Conservation (phyloP, 805 yeast genomes). For the Kodamaea leandrae region DNA sequence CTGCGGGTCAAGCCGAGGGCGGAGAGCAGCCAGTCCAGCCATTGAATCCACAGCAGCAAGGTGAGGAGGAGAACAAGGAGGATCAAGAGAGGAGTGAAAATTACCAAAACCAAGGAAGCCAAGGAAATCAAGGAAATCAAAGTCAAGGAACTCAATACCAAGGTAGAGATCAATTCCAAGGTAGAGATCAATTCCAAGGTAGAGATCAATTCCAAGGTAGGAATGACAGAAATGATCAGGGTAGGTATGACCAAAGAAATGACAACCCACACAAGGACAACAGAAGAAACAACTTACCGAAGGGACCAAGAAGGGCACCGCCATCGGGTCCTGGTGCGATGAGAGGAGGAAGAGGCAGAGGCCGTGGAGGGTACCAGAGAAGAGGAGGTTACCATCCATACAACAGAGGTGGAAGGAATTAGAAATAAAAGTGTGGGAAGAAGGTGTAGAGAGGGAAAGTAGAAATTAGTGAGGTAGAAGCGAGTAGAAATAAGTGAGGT, state of each 20-base stretch:
- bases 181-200: too few species aligned
- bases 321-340: constrained; percentile 38
- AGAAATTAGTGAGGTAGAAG: neutral
- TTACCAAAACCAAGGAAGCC: neutral
- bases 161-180: too few species aligned
- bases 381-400: constrained; percentile 44
- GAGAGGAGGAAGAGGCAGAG: constrained; percentile 34
- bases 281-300: constrained; percentile 43
- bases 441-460: neutral
- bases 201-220: too few species aligned
- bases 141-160: too few species aligned
- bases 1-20: constrained; percentile 18
- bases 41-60: constrained; percentile 44
- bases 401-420: constrained; percentile 36
- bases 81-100: constrained; percentile 4
- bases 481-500: too few species aligned
- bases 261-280: constrained; percentile 22
- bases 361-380: constrained; percentile 20
- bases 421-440: constrained; percentile 20
- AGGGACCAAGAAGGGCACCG: constrained; percentile 49
- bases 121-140: too few species aligned
- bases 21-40: constrained; percentile 34
- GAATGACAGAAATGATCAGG: constrained; percentile 19
- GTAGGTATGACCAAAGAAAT: constrained; percentile 15
- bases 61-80: constrained; percentile 9